phyloP scores from a whole-genome alignment of 2,329 filamentous ascomycete genomes.

The Aspergillus fumigatiaffinis region DNA sequence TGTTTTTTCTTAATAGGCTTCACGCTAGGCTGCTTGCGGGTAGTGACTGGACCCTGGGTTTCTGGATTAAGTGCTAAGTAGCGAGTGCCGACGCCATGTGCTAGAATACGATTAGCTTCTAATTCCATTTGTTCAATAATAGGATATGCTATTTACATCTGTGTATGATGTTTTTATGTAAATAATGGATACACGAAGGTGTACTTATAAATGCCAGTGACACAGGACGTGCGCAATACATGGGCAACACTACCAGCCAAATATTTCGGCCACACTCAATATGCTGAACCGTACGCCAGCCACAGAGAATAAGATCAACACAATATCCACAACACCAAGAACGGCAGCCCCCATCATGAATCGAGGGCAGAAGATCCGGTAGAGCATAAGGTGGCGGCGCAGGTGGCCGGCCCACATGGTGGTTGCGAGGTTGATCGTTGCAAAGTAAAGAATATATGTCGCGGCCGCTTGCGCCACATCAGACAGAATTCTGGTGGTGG shows the following conservation, averaged over 20 bases:
- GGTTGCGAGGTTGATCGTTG: slow-evolving; percentile 76
- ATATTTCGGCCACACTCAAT: slow-evolving; percentile 76
- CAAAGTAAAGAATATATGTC: slow-evolving; percentile 77
- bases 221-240: too few relatives aligned
- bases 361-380: slow-evolving; percentile 84
- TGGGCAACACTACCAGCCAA: slow-evolving; percentile 61
- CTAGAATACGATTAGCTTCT: too few relatives aligned
- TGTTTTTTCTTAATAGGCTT: too few relatives aligned
- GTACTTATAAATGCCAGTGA: too few relatives aligned
- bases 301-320: slow-evolving; percentile 67
- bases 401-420: slow-evolving; percentile 88
- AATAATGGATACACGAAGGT: too few relatives aligned
- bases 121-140: too few relatives aligned
- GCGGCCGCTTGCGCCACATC: slow-evolving; percentile 67
- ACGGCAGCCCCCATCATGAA: slow-evolving; percentile 78
- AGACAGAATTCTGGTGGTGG: slow-evolving; percentile 53
- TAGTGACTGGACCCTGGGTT: too few relatives aligned
- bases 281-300: slow-evolving; percentile 72
- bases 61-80: too few relatives aligned
- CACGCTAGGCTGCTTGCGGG: too few relatives aligned
- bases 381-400: slow-evolving; percentile 91
- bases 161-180: too few relatives aligned
- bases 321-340: slow-evolving; percentile 71
- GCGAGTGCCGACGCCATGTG: too few relatives aligned
- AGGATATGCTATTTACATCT: too few relatives aligned